Evolutionary conservation across 2,329 filamentous ascomycete species (phyloP).

Genomic region (Coniochaeta sp.): DNA sequence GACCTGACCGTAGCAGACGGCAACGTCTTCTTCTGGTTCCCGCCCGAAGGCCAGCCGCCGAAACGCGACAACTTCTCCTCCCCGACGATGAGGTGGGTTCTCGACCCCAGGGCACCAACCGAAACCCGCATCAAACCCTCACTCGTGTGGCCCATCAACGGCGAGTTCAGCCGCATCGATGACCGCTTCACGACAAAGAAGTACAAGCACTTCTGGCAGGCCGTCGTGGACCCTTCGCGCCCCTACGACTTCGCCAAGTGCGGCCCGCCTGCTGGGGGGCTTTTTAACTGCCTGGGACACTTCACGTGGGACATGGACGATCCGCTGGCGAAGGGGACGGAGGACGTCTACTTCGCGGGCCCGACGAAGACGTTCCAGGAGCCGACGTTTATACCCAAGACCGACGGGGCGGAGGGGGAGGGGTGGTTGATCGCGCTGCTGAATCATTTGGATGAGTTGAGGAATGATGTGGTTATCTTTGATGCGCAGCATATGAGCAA

Average conservation of each 20-base stretch:
- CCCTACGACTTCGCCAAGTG: conserved; percentile 38
- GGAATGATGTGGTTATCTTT: conserved; percentile 37
- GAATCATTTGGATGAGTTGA: conserved; percentile 35
- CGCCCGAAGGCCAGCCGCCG: conserved; percentile 21
- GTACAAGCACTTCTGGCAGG: conserved; percentile 40
- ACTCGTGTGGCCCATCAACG: conserved; percentile 31
- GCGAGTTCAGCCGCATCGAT: conserved; percentile 43
- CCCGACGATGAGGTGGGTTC: conserved; percentile 32
- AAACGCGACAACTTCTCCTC: conserved; percentile 27
- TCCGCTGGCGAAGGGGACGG: conserved; percentile 19
- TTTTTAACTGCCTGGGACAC: conserved; percentile 41
- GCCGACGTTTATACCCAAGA: conserved; percentile 42
- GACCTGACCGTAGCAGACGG: conserved; percentile 35
- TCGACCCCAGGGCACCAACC: conserved; percentile 27
- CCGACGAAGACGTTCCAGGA: conserved; percentile 43
- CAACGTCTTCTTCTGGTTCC: conserved; percentile 40
- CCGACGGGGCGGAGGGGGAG: conserved; percentile 36
- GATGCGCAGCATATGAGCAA: conserved; percentile 29
- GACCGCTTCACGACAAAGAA: conserved; percentile 36
- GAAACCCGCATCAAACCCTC: conserved; percentile 28
- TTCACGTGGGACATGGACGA: conserved; percentile 27
- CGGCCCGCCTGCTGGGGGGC: conserved; percentile 31
- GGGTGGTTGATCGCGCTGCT: conserved; percentile 41
- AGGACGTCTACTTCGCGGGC: conserved; percentile 36
- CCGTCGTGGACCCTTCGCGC: conserved; percentile 24